A percentile compares a stretch with the other conserved stretches of the same genome.
These are phyloP conservation scores for Saccharomycopsis selenospora DNA, from an alignment of 805 yeast genomes.

Conservation along the genomic window DNA sequence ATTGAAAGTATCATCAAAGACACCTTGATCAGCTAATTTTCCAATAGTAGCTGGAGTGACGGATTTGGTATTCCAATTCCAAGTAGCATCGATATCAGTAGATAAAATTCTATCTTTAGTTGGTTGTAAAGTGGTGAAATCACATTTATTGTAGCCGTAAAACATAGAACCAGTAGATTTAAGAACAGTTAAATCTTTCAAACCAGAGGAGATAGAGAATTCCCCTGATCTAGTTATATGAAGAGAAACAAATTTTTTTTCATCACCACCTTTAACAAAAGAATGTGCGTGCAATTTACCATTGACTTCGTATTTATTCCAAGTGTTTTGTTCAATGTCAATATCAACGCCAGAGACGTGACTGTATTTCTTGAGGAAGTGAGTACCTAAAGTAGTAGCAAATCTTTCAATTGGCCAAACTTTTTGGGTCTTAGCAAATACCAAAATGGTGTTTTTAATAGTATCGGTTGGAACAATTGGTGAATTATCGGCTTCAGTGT, in stretches of 20 bases:
- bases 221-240: slow-evolving; percentile 45
- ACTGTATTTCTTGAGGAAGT: slow-evolving; percentile 67
- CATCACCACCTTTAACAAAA: slow-evolving; percentile 78
- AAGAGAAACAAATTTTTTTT: slow-evolving; percentile 56
- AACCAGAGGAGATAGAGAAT: slow-evolving; percentile 54
- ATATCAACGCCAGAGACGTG: slow-evolving; percentile 72
- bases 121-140: slow-evolving; percentile 80
- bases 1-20: slow-evolving; percentile 61
- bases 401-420: slow-evolving; percentile 90
- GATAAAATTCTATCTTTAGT: slow-evolving; percentile 80
- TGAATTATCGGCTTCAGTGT: slow-evolving; percentile 81
- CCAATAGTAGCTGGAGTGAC: slow-evolving; percentile 42
- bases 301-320: slow-evolving; percentile 70
- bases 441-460: slow-evolving; percentile 78
- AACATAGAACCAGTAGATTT: slow-evolving; percentile 92
- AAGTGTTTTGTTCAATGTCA: slow-evolving; percentile 61
- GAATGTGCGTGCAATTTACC: slow-evolving; percentile 80
- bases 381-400: slow-evolving; percentile 77
- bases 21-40: slow-evolving; percentile 35
- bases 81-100: slow-evolving; percentile 71
- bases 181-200: slow-evolving; percentile 74
- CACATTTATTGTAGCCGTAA: slow-evolving; percentile 79
- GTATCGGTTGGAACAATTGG: slow-evolving; percentile 94
- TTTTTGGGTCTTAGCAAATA: slow-evolving; percentile 74
- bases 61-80: slow-evolving; percentile 54